These are phyloP conservation scores for Perilla frutescens DNA, from an alignment of 257 asterid species.

Conservation along the genomic window DNA sequence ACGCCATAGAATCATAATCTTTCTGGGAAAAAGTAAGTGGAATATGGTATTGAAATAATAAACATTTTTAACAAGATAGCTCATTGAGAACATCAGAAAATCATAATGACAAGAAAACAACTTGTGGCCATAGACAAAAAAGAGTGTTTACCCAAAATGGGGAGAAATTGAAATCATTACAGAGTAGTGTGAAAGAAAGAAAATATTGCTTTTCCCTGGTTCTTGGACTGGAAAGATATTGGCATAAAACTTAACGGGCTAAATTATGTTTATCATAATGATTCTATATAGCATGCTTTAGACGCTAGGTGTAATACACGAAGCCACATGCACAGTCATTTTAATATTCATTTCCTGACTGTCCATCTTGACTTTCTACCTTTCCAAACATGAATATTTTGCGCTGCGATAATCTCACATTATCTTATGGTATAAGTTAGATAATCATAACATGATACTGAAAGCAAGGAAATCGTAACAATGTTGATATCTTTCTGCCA, in stretches of 20 bases:
- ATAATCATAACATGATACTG: neutral
- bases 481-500: slow-evolving; percentile 4
- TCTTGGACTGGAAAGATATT: neutral
- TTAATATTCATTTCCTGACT: neutral
- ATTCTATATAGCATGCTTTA: neutral
- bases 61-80: slow-evolving; percentile 13
- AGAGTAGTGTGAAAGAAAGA: too few species aligned
- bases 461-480: neutral
- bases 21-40: neutral
- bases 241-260: neutral
- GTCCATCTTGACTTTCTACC: neutral
- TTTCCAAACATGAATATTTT: neutral
- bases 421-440: neutral
- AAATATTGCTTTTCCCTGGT: too few species aligned
- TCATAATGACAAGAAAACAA: neutral
- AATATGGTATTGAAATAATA: neutral
- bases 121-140: neutral
- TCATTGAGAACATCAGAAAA: neutral
- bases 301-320: neutral
- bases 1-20: neutral
- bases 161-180: neutral
- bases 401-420: neutral
- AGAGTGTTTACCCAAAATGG: neutral
- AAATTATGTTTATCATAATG: neutral
- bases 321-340: slow-evolving; percentile 8